Evolutionary conservation across 2,329 filamentous ascomycete genomes (phyloP).

Genomic region (Colletotrichum sp.): DNA sequence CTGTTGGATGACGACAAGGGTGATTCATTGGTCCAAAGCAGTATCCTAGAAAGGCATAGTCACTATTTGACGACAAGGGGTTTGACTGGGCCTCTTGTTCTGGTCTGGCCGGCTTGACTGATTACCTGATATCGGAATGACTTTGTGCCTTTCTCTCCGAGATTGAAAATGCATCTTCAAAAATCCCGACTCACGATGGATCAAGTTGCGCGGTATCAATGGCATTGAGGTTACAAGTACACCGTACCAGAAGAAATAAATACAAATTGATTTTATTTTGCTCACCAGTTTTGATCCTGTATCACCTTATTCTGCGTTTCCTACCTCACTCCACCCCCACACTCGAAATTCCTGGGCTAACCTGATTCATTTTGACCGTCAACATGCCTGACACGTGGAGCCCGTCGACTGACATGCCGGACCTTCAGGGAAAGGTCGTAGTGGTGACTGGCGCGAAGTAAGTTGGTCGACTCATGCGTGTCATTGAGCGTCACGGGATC

Average conservation of each 20-base stretch:
- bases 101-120: neutral
- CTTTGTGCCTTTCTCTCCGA: neutral
- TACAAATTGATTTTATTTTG: neutral
- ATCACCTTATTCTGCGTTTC: neutral
- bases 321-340: neutral
- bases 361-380: accelerated
- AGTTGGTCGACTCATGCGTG: neutral
- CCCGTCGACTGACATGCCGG: conserved; percentile 22
- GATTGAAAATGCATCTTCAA: neutral
- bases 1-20: neutral
- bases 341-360: neutral
- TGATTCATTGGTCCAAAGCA: neutral
- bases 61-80: neutral
- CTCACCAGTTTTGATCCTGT: neutral
- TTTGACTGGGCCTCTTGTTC: neutral
- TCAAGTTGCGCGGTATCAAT: neutral
- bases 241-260: neutral
- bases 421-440: conserved; percentile 27
- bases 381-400: conserved; percentile 14
- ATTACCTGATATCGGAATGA: neutral
- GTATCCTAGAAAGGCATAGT: neutral
- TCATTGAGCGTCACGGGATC: neutral
- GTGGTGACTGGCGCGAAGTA: conserved; percentile 32
- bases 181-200: neutral
- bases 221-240: neutral